Evolutionary conservation across 1,139 yeast genomes (phyloP).

Genomic region (Chernovozyma aurita): DNA sequence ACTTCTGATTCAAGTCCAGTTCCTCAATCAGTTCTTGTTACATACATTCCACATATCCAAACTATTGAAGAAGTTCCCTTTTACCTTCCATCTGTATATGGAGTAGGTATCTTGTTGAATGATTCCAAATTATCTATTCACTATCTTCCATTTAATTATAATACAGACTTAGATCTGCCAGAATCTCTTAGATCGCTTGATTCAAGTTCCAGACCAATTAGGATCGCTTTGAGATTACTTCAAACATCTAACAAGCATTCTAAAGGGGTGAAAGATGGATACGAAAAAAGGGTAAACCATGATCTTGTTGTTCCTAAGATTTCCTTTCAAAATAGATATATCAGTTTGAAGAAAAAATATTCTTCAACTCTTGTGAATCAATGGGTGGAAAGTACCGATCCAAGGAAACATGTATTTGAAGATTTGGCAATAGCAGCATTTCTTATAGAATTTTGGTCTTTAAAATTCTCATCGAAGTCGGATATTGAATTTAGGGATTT

Average conservation of each 20-base stretch:
- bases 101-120: slow-evolving; percentile 69
- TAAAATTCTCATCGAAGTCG: slow-evolving; percentile 45
- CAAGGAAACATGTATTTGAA: slow-evolving; percentile 93
- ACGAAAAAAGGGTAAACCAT: slow-evolving; percentile 82
- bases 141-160: slow-evolving; percentile 59
- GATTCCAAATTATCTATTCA: slow-evolving; percentile 64
- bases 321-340: slow-evolving; percentile 78
- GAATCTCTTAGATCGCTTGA: slow-evolving; percentile 30
- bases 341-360: slow-evolving; percentile 75
- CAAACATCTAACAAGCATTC: slow-evolving; percentile 84
- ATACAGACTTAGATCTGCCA: slow-evolving; percentile 14
- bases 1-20: slow-evolving; percentile 1
- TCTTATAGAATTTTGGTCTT: slow-evolving; percentile 80
- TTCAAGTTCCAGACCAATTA: slow-evolving; percentile 56
- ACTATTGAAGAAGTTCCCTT: slow-evolving; percentile 69
- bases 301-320: slow-evolving; percentile 83
- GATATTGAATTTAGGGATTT: slow-evolving; percentile 76
- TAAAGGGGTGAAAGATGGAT: slow-evolving; percentile 76
- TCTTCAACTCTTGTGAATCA: slow-evolving; percentile 70
- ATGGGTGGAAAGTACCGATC: slow-evolving; percentile 94
- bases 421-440: slow-evolving; percentile 96
- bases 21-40: slow-evolving; percentile 44
- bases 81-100: slow-evolving; percentile 78
- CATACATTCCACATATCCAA: slow-evolving; percentile 72
- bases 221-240: slow-evolving; percentile 77